Conservation (phyloP, 345 rosid genomes). For the Murraya paniculata region DNA sequence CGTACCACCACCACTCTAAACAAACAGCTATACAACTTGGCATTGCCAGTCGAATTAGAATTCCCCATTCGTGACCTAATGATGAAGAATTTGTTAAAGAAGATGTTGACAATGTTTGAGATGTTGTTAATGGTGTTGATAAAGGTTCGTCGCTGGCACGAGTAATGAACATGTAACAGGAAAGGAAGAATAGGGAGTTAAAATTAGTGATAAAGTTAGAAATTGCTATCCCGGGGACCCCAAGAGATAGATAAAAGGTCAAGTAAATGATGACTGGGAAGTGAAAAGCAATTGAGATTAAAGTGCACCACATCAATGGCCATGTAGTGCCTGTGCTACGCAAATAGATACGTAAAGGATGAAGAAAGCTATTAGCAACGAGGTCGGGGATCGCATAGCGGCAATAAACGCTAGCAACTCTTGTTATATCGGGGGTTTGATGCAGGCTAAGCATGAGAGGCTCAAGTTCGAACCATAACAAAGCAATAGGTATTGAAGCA, state of each 20-base stretch:
- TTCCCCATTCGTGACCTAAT: slow-evolving; percentile 47
- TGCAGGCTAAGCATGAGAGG: slow-evolving; percentile 64
- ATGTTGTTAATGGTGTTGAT: background rate
- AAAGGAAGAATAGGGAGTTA: slow-evolving; percentile 53
- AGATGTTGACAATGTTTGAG: background rate
- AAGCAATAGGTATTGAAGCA: slow-evolving; percentile 58
- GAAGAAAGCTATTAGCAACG: slow-evolving; percentile 67
- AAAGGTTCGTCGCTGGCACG: slow-evolving; percentile 1
- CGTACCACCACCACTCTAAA: slow-evolving; percentile 99
- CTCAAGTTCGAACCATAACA: slow-evolving; percentile 69
- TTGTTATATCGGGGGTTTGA: slow-evolving; percentile 61
- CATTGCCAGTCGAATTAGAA: slow-evolving; percentile 54
- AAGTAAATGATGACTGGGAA: slow-evolving; percentile 53
- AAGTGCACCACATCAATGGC: slow-evolving; percentile 83
- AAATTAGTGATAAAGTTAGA: slow-evolving; percentile 64
- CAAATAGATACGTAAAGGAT: slow-evolving; percentile 78
- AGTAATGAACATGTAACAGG: slow-evolving; percentile 43
- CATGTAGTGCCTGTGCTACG: slow-evolving; percentile 82
- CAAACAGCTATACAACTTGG: slow-evolving; percentile 89
- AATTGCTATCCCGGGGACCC: slow-evolving; percentile 74
- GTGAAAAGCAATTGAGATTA: slow-evolving; percentile 56
- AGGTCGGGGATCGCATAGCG: slow-evolving; percentile 76
- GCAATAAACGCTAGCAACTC: slow-evolving; percentile 66
- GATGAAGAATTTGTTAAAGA: background rate
- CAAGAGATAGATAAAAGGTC: slow-evolving; percentile 53